Evolutionary conservation across 2,329 filamentous ascomycete species (phyloP).

Genomic region (Verticillium nubilum): DNA sequence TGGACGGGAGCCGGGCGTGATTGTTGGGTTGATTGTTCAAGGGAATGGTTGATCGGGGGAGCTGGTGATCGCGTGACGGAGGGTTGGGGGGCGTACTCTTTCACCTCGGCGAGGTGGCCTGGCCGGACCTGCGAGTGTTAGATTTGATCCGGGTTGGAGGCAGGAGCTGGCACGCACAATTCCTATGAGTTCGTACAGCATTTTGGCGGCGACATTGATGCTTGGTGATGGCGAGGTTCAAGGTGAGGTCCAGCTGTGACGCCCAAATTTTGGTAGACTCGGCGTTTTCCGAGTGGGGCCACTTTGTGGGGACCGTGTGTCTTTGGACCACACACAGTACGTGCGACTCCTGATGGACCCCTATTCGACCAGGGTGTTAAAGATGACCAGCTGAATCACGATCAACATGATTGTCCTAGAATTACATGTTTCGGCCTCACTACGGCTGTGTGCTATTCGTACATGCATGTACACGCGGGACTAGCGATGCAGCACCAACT

Average conservation of each 20-base stretch:
- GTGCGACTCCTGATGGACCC: neutral
- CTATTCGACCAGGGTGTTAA: neutral
- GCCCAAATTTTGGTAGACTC: neutral
- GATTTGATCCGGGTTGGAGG: neutral
- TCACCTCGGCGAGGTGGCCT: constrained; percentile 83
- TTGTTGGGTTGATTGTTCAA: neutral
- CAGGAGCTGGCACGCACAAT: constrained; percentile 62
- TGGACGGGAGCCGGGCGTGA: too few relatives aligned
- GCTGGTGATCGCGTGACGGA: neutral
- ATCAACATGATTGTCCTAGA: neutral
- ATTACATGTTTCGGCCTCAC: neutral
- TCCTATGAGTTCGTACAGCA: constrained; percentile 98
- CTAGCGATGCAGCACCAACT: neutral
- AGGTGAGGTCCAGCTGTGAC: neutral
- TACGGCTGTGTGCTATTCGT: neutral
- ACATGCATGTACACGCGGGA: neutral
- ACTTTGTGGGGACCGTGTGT: neutral
- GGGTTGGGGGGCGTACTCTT: constrained; percentile 63
- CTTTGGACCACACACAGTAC: neutral
- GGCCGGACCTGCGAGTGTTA: constrained; percentile 69
- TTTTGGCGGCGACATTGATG: constrained; percentile 39
- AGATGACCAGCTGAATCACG: neutral
- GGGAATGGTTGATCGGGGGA: neutral
- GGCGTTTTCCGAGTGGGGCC: neutral
- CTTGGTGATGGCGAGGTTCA: neutral